Evolutionary conservation across 805 yeast species (phyloP), one percentile per base, ranked within the genome.

Genomic region (Cyberlindnera maclurae): DNA sequence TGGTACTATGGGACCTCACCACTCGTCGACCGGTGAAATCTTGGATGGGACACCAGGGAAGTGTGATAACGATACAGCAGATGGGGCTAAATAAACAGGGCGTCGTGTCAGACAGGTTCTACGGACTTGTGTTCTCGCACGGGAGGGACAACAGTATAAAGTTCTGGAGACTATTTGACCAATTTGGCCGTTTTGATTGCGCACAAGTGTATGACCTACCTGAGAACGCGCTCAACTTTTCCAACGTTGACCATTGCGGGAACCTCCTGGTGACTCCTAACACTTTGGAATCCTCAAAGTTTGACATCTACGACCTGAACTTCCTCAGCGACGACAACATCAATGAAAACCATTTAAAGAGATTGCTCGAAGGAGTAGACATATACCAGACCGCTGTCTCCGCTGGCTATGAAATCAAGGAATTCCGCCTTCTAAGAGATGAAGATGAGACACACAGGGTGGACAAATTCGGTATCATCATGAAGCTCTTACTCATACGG

Each of bases 191-290:
- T 2, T 29, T 45, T 17, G 12, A 27, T 4, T 30, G 31, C 24
- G 41, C 29, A 5, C 37, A 30, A n/a, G 55, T 63, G 1, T 67
- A 70, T 43, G 68, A 71, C 13, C 65, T 82, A 46, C 88, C 88
- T 5, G 82, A 82, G 31, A 86, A 86, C 55, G 67, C 85, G 4
- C 61, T 86, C 45, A 85, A 83, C 49, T 86, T 80, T 56, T 73
- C 87, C 47, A 76, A 78, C 39, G 76, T 79, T n/a, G 78, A 69
- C 5, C 57, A 70, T 13, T 39, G 35, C 7, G 53, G 55, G 1
- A 52, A 60, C 12, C 47, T 46, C 12, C 40, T 75, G 18, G 52
- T 79, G 0, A 73, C 84, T 1, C 87, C 95, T 0, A 77, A 80
- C 13, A 75, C 87, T 0, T 57, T 67, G 9, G 74, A 75, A 49